Conservation (phyloP, 305 asterid genomes). For the Salvia sclarea region DNA sequence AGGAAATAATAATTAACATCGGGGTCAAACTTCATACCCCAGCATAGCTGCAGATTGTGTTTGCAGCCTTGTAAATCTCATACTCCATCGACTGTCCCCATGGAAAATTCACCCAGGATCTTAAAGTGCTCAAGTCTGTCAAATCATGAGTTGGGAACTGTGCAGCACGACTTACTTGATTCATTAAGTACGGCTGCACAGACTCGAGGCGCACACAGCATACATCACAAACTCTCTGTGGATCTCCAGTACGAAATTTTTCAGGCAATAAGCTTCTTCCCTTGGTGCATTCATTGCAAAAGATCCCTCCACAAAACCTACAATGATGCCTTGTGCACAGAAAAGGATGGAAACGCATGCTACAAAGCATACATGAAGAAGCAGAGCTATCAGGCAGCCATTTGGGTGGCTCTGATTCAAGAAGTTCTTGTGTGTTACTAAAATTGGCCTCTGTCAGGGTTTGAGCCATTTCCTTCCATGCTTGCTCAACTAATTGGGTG, state of each 20-base stretch:
- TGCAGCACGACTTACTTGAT: conserved; percentile 88
- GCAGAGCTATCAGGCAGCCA: conserved; percentile 97
- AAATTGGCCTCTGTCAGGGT: conserved; percentile 79
- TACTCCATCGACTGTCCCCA: conserved; percentile 99
- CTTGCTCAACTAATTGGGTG: conserved; percentile 71
- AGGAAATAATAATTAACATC: background rate
- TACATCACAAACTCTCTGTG: conserved; percentile 95
- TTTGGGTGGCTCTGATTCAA: conserved; percentile 89
- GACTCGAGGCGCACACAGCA: conserved; percentile 88
- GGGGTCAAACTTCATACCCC: conserved; percentile 47
- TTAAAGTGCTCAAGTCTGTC: conserved; percentile 91
- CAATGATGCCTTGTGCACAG: conserved; percentile 99
- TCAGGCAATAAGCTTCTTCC: conserved; percentile 92
- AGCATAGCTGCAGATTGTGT: conserved; percentile 70
- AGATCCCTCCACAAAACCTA: conserved; percentile 91
- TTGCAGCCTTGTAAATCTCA: conserved; percentile 95
- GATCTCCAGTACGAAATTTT: conserved; percentile 66
- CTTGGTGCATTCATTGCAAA: conserved; percentile 81
- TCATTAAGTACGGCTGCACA: conserved; percentile 86
- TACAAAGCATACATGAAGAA: conserved; percentile 90
- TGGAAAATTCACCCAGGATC: conserved; percentile 98
- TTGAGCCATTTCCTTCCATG: conserved; percentile 96
- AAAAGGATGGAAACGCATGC: conserved; percentile 86
- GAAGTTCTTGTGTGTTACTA: conserved; percentile 63
- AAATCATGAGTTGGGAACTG: conserved; percentile 89